A percentile compares a stretch with the other conserved stretches of the same genome.
Evolutionary conservation across 306 rosid genomes (phyloP).

Genomic region (Adenanthera pavonina): DNA sequence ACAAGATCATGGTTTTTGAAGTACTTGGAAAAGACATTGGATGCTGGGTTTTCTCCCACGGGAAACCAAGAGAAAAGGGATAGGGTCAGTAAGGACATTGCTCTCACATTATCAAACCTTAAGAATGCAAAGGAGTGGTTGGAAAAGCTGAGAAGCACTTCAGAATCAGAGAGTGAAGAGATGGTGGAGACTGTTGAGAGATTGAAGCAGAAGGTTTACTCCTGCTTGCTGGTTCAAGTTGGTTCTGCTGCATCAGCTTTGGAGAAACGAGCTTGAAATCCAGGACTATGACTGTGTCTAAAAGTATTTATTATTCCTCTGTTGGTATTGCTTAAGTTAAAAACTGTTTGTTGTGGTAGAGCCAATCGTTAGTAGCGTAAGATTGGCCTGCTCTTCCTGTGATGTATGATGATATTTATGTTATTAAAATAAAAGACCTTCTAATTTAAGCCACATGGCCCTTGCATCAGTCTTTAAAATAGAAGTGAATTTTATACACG

Average conservation of each 20-base stretch:
- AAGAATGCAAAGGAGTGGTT: constrained; percentile 91
- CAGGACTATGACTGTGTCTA: constrained; percentile 14
- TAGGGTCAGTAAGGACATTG: constrained; percentile 69
- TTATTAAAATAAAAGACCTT: neutral
- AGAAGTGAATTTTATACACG: neutral
- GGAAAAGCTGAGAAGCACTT: constrained; percentile 62
- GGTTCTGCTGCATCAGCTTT: constrained; percentile 89
- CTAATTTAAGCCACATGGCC: constrained; percentile 9
- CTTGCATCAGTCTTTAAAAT: neutral
- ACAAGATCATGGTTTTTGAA: constrained; percentile 88
- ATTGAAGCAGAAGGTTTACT: constrained; percentile 74
- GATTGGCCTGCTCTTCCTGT: constrained; percentile 15
- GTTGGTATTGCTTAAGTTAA: constrained; percentile 28
- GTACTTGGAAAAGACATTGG: constrained; percentile 77
- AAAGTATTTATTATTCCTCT: constrained; percentile 1
- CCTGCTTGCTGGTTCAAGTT: constrained; percentile 76
- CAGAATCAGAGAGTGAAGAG: constrained; percentile 49
- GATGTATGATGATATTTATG: constrained; percentile 34
- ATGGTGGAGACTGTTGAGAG: constrained; percentile 59
- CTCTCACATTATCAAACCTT: constrained; percentile 77
- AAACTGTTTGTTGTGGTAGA: constrained; percentile 48
- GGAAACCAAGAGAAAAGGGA: constrained; percentile 63
- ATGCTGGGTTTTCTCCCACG: constrained; percentile 64
- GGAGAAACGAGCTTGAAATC: constrained; percentile 63
- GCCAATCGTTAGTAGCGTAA: constrained; percentile 24